phyloP scores from a whole-genome alignment of 176 grass and related monocot species.

The Chloris gayana region DNA sequence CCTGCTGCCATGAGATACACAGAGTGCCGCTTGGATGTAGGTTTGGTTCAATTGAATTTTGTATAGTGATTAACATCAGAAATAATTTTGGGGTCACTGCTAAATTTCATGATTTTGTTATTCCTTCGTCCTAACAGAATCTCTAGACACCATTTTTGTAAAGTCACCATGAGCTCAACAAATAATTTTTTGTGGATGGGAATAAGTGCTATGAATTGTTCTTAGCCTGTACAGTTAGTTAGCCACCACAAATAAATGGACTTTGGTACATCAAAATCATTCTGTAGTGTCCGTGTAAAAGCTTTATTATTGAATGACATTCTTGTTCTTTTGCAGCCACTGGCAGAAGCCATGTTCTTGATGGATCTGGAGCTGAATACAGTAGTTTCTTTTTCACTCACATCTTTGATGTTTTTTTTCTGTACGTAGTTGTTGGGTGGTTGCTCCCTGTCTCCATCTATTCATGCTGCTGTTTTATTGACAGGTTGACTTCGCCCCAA shows the following conservation, averaged over 20 bases:
- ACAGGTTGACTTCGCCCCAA: slow-evolving; percentile 69
- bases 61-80: not conserved
- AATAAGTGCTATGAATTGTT: not conserved
- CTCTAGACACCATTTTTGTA: not conserved
- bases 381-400: slow-evolving; percentile 38
- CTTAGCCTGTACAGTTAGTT: not conserved
- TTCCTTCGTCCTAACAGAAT: not conserved
- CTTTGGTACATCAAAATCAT: not conserved
- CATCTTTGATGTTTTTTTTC: slow-evolving; percentile 22
- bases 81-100: not conserved
- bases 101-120: not conserved
- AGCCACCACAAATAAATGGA: not conserved
- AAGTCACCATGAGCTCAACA: not conserved
- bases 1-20: slow-evolving; percentile 97
- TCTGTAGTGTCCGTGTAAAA: not conserved
- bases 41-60: slow-evolving; percentile 47
- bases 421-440: not conserved
- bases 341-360: slow-evolving; percentile 95
- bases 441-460: slow-evolving; percentile 29
- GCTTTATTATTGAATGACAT: slow-evolving; percentile 9
- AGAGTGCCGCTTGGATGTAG: slow-evolving; percentile 95
- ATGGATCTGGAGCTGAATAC: slow-evolving; percentile 92
- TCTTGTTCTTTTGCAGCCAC: slow-evolving; percentile 65
- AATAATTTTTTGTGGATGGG: not conserved
- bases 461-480: slow-evolving; percentile 34